Base-by-base conservation (phyloP, 2,329 filamentous ascomycete genomes). In the Aureobasidium sp. region DNA sequence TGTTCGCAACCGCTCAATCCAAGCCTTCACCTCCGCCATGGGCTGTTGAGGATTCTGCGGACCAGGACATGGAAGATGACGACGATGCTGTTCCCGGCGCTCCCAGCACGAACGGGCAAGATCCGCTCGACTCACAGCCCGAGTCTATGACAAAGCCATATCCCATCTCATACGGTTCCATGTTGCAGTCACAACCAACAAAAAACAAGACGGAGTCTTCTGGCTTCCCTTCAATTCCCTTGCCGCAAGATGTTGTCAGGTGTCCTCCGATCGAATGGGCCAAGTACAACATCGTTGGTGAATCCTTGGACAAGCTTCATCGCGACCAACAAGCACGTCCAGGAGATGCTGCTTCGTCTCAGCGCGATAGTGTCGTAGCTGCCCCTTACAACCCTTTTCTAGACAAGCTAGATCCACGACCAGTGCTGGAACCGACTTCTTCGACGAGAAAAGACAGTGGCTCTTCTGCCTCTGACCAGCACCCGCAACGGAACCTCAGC, bases 241-340 rank as follows among this genome's bases (percentile, higher is more conserved):
- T 82, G 15, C 85, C 89, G 7, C 93, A 97, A 73, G 89, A 89
- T 67, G 79, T 97, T 0, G 87, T 95, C 29, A 86, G 92, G 44
- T 91, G 87, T 76, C 93, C 93, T 9, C 88, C 90, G 9, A 87
- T 97, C 70, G 96, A 97, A 77, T 97, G 93, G 93, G 85, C 87
- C 13, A 92, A 96, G 71, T 97, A 97, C 74, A 90, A 90, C 68
- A 82, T 97, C n/a, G 86, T 94, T 3, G 92, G 91, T 53, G 87
- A 90, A 64, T 85, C 90, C 1, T 80, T 97, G 39, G 91, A 97
- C 74, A 89, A 86, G 72, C 79, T 97, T 66, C 92, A 97, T 72
- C 83, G 85, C 56, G 89, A 96, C 70, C 92, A 97, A 75, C 77
- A 86, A 59, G 76, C 78, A 53, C 82, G 84, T 60, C 92, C 91